Conservation (phyloP, 495 filamentous ascomycete genomes). For the Trichoderma asperelloides region DNA sequence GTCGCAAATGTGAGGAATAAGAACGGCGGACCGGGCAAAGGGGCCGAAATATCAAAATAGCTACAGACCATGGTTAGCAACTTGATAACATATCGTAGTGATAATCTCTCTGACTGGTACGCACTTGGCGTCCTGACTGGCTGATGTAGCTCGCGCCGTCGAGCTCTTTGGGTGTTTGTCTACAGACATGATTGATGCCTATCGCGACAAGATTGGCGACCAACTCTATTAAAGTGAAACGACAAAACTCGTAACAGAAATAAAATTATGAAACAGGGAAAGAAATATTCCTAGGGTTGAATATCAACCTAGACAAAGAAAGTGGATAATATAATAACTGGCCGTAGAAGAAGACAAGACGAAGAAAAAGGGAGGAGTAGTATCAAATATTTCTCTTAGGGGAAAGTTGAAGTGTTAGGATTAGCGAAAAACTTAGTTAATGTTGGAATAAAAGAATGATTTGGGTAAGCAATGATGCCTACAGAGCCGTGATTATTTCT, state of each 20-base stretch:
- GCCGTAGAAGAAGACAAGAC: neutral
- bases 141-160: neutral
- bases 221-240: too few species aligned
- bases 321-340: neutral
- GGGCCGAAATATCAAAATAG: neutral
- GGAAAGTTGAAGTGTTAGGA: neutral
- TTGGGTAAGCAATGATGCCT: too few species aligned
- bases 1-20: neutral
- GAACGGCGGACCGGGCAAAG: neutral
- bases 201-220: neutral
- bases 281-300: neutral
- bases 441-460: neutral
- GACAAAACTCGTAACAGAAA: too few species aligned
- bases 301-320: neutral
- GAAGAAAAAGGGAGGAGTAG: neutral
- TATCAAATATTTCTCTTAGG: neutral
- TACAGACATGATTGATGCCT: neutral
- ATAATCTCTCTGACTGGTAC: neutral
- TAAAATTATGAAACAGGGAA: neutral
- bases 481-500: too few species aligned
- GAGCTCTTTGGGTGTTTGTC: neutral
- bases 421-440: neutral
- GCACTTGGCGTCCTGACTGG: neutral
- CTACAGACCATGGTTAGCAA: neutral
- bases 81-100: neutral